Evolutionary conservation across 2,329 filamentous ascomycete genomes (phyloP).

Genomic region (Penicillium capsulatum): DNA sequence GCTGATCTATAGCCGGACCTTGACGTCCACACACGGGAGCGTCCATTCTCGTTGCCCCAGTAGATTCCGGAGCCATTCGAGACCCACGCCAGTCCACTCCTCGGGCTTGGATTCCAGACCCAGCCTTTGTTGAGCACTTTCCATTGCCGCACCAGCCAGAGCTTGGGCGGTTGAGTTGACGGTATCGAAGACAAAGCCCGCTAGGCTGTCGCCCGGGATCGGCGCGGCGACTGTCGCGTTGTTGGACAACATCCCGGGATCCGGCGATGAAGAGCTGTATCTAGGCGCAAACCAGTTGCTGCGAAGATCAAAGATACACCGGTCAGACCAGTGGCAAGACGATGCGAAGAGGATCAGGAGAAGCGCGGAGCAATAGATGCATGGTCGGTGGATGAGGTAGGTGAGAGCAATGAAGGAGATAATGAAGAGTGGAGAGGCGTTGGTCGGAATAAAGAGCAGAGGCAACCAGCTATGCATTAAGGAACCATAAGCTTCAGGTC

Average conservation of each 20-base stretch:
- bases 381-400: conserved; percentile 93
- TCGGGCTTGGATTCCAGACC: conserved; percentile 42
- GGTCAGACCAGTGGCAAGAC: conserved; percentile 82
- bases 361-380: conserved; percentile 95
- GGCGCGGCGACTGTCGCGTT: conserved; percentile 18
- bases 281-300: conserved; percentile 93
- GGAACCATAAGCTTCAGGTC: neutral
- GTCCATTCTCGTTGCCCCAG: conserved; percentile 83
- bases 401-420: conserved; percentile 87
- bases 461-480: conserved; percentile 65
- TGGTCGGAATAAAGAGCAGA: conserved; percentile 82
- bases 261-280: conserved; percentile 38
- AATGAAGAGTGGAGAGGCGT: conserved; percentile 79
- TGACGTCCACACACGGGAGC: conserved; percentile 84
- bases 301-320: conserved; percentile 87
- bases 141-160: conserved; percentile 62
- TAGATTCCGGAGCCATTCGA: conserved; percentile 81
- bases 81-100: conserved; percentile 71
- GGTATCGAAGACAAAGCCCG: conserved; percentile 42
- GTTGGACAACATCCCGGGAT: conserved; percentile 7
- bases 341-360: conserved; percentile 92
- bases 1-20: conserved; percentile 63
- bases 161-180: conserved; percentile 67
- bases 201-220: conserved; percentile 32
- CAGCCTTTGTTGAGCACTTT: conserved; percentile 51